Base-by-base conservation (phyloP, 2,329 filamentous ascomycete species). In the Xenoacremonium recifei region DNA sequence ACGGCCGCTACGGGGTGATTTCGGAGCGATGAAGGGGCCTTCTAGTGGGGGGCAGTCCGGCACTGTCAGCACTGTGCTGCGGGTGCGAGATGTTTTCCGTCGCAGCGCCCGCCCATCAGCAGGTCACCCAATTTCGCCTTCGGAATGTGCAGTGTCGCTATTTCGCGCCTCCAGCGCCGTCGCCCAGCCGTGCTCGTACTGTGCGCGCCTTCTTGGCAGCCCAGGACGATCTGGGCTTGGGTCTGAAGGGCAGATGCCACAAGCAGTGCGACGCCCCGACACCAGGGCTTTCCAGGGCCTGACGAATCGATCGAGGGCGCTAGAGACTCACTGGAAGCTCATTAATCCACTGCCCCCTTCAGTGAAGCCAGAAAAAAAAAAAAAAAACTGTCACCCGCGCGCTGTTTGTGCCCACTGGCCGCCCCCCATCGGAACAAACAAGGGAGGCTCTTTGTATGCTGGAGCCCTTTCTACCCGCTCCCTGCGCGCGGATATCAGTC, bases 1-100 rank as follows among this genome's bases (percentile, higher is more conserved):
- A 53, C 51, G 50, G 40, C 46, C 41, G 49, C 53, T 47, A 54
- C 45, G 46, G 36, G 47, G 45, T 37, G 47, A 47, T 46, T 51
- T 21, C 32, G 18, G 36, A 37, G 33, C 36, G 39, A 38, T 51
- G 36, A 54, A 35, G 54, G 52, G 44, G 32, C 23, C 32, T 32
- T 21, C 13, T 16, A 21, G 35, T 23, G 10, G 39, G 18, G 11
- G 12, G n/a, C n/a, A n/a, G n/a, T n/a, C n/a, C n/a, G n/a, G n/a
- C n/a, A n/a, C n/a, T 19, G 32, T 16, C 33, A 11, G 37, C 40
- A 51, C 48, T 39, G 49, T 51, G 49, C 42, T 42, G 38, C 35
- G 32, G 18, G 11, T 21, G 29, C 10, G 29, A 11, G 10, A 6
- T 15, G 10, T 9, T 32, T 32, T 11, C 29, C 29, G 6, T 16